Base-by-base conservation (phyloP, 768 basidiomycete species). In the Stropharia rugosoannulata region DNA sequence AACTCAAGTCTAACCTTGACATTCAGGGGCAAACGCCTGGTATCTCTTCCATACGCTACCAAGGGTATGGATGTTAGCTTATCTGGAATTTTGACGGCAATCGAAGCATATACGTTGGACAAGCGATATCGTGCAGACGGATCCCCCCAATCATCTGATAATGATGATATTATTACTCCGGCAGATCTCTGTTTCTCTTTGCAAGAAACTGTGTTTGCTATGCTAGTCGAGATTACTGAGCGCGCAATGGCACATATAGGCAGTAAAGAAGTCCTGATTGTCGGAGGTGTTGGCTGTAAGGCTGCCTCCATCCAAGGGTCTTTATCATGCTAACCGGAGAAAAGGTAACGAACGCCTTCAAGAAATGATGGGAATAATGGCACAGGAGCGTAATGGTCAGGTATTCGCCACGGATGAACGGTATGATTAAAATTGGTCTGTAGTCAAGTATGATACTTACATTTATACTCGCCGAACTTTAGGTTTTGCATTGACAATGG, bases 401-500 rank as follows among this genome's bases (percentile, higher is more conserved):
- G 88, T 98, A 5, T 98, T 97, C 67, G 95, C 95, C 4, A 98
- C 92, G 0, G 96, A 99, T 68, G 95, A 98, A 71, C 80, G 95
- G 96, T 91, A 47, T 13, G 53, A 15, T 6, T 7, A 42, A 11
- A 5, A 40, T n/a, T 50, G 7, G 40, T n/a, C 29, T 12, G 18
- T 40, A 40, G 38, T 22, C 25, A 3, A 25, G 38, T 18, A 22
- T 12, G 15, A 12, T 48, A 32, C 29, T 32, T 35, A 19, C 8
- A 39, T 32, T 18, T 1, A 16, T 5, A 7, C 11, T 41, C 25
- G 27, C 18, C 13, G n/a, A 49, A 3, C 16, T 25, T 22, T 63
- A 96, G 95, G 51, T 98, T 96, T 71, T 98, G 97, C 72, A 98
- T 99, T 57, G 97, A 99, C 70, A 99, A 99, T 62, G 97, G 97